phyloP scores from a whole-genome alignment of 2,329 filamentous ascomycete genomes.

The Penicillium olsonii region DNA sequence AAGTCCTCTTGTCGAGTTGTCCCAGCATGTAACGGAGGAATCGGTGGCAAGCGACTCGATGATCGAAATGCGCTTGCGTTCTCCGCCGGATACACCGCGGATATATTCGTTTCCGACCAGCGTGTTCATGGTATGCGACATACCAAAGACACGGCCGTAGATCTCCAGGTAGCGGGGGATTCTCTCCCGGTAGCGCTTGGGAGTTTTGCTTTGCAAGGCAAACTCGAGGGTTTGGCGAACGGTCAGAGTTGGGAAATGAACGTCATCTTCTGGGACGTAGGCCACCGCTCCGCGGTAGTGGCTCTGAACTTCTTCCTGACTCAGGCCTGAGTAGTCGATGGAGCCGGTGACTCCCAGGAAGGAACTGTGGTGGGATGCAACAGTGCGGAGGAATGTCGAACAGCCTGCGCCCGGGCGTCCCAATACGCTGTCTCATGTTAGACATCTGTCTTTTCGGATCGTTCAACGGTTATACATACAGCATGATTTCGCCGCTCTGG shows the following conservation, averaged over 20 bases:
- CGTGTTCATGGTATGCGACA: conserved; percentile 69
- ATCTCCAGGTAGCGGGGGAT: conserved; percentile 67
- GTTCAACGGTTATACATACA: conserved; percentile 41
- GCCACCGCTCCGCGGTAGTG: conserved; percentile 69
- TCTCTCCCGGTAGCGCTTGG: conserved; percentile 59
- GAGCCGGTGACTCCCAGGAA: conserved; percentile 67
- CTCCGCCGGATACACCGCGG: conserved; percentile 71
- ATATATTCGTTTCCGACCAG: conserved; percentile 57
- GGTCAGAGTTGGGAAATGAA: conserved; percentile 68
- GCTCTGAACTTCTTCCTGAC: conserved; percentile 63
- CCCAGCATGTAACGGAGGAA: conserved; percentile 70
- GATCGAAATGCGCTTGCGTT: conserved; percentile 73
- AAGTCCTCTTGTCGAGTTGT: conserved; percentile 72
- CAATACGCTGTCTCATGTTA: conserved; percentile 48
- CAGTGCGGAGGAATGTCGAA: conserved; percentile 70
- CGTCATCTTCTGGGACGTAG: conserved; percentile 72
- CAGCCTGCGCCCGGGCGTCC: conserved; percentile 71
- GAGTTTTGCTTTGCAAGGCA: conserved; percentile 69
- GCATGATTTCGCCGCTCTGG: conserved; percentile 66
- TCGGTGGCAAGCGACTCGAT: conserved; percentile 71
- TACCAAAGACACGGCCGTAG: conserved; percentile 71
- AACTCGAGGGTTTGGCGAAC: conserved; percentile 74
- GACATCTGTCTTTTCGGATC: neutral
- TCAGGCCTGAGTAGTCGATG: conserved; percentile 68
- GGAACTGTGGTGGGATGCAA: conserved; percentile 65